Conservation (phyloP, 2,329 filamentous ascomycete genomes). For the Hymenoscyphus linearis region DNA sequence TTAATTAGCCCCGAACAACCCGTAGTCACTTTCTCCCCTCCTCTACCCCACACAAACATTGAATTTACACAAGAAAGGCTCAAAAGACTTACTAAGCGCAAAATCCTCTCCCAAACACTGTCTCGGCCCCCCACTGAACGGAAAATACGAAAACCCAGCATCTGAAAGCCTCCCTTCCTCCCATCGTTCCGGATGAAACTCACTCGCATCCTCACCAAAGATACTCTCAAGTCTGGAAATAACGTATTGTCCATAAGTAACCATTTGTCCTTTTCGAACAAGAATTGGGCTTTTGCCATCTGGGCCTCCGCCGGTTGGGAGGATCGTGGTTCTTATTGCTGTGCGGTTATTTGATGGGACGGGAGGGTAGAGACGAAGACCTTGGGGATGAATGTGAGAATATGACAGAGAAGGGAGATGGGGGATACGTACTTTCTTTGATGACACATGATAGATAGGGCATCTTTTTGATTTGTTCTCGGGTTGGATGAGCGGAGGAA, state of each 20-base stretch:
- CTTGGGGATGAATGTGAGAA: constrained; percentile 4
- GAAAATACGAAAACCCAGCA: constrained; percentile 39
- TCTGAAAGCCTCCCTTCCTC: constrained; percentile 19
- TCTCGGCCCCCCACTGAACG: constrained; percentile 33
- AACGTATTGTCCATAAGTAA: constrained; percentile 24
- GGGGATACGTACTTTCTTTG: constrained; percentile 17
- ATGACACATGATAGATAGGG: constrained; percentile 15
- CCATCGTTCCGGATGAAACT: constrained; percentile 33
- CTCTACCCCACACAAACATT: too few relatives aligned
- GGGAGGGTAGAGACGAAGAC: constrained; percentile 24
- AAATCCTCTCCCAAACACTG: constrained; percentile 35
- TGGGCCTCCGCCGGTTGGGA: constrained; percentile 32
- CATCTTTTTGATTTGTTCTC: constrained; percentile 12
- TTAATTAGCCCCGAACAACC: not conserved
- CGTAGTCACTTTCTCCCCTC: not conserved
- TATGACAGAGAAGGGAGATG: too few relatives aligned
- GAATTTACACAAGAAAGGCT: too few relatives aligned
- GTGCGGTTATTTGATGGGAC: constrained; percentile 28
- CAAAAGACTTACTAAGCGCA: constrained; percentile 19
- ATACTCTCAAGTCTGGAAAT: constrained; percentile 31
- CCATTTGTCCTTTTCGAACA: constrained; percentile 21
- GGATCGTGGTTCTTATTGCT: constrained; percentile 20
- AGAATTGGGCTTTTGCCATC: constrained; percentile 18
- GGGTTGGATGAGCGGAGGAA: constrained; percentile 33
- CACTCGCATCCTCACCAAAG: constrained; percentile 32